phyloP scores from a whole-genome alignment of 768 basidiomycete genomes.

The Trametopsis cervina region DNA sequence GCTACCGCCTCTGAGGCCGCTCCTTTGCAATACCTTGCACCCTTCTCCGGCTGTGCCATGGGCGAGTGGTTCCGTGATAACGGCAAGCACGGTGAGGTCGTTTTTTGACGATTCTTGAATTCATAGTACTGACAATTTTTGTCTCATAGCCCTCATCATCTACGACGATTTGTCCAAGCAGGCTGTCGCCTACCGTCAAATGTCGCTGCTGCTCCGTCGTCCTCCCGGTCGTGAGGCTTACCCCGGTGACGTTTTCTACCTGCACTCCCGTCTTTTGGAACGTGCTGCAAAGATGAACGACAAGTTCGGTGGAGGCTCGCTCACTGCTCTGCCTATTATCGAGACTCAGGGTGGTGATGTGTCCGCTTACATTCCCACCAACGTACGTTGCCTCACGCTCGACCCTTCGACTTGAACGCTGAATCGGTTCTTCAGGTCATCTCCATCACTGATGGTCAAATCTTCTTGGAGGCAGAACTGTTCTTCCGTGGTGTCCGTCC shows the following conservation, averaged over 20 bases:
- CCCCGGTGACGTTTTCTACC: conserved; percentile 99
- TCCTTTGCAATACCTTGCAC: conserved; percentile 98
- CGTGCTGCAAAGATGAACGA: conserved; percentile 99
- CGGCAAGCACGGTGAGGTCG: conserved; percentile 87
- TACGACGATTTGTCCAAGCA: conserved; percentile 99
- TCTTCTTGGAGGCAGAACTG: conserved; percentile 99
- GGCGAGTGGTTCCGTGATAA: conserved; percentile 99
- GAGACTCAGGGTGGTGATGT: conserved; percentile 99
- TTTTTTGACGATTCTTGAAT: neutral
- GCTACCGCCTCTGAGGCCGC: conserved; percentile 99
- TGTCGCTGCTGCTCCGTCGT: conserved; percentile 99
- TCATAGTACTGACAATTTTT: neutral
- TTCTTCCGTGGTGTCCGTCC: conserved; percentile 99
- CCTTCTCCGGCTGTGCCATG: conserved; percentile 99
- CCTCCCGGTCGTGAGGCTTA: conserved; percentile 99
- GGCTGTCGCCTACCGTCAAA: conserved; percentile 99
- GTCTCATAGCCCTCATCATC: conserved; percentile 77
- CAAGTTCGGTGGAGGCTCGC: conserved; percentile 95
- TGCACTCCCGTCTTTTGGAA: conserved; percentile 99
- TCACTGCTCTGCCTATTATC: conserved; percentile 98
- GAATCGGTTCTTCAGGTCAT: conserved; percentile 62
- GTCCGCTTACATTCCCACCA: conserved; percentile 96
- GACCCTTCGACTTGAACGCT: conserved; percentile 7
- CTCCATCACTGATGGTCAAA: conserved; percentile 99
- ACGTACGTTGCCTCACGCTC: conserved; percentile 40